These are phyloP conservation scores for Mycosphaerella sp. DNA, from an alignment of 2,329 filamentous ascomycete genomes.

Conservation along the genomic window DNA sequence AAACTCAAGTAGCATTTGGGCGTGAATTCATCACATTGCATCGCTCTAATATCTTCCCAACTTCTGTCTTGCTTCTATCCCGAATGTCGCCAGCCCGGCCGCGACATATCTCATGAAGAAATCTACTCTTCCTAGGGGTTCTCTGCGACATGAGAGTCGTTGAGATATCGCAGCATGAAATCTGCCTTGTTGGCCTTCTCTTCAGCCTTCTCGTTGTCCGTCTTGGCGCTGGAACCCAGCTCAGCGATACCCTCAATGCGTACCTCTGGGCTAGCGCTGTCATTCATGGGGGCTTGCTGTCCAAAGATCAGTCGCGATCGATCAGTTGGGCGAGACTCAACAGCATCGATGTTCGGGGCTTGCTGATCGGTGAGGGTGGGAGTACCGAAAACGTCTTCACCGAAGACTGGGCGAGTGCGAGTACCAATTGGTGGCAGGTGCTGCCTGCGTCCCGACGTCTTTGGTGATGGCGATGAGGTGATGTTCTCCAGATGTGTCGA, in stretches of 20 bases:
- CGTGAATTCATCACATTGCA: conserved; percentile 1
- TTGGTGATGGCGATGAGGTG: background rate
- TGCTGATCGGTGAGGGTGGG: background rate
- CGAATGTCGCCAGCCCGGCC: background rate
- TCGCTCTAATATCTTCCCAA: background rate
- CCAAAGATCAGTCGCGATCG: background rate
- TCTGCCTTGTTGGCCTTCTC: conserved; percentile 11
- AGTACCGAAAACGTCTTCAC: conserved; percentile 2
- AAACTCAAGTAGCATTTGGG: background rate
- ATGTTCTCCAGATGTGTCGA: background rate
- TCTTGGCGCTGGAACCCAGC: background rate
- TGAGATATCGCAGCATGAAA: conserved; percentile 10
- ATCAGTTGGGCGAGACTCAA: background rate
- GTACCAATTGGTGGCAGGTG: conserved; percentile 17
- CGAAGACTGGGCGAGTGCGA: conserved; percentile 15
- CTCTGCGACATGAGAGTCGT: conserved; percentile 11
- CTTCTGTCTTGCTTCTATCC: background rate
- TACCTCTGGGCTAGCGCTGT: background rate
- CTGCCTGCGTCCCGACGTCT: conserved; percentile 5
- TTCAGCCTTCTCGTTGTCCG: background rate
- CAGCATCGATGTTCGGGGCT: background rate
- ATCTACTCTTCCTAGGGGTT: conserved; percentile 1
- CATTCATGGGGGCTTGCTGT: background rate
- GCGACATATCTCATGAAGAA: background rate
- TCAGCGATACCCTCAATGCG: conserved; percentile 1